Conservation (phyloP, 768 basidiomycete genomes). For the Suillus discolor region DNA sequence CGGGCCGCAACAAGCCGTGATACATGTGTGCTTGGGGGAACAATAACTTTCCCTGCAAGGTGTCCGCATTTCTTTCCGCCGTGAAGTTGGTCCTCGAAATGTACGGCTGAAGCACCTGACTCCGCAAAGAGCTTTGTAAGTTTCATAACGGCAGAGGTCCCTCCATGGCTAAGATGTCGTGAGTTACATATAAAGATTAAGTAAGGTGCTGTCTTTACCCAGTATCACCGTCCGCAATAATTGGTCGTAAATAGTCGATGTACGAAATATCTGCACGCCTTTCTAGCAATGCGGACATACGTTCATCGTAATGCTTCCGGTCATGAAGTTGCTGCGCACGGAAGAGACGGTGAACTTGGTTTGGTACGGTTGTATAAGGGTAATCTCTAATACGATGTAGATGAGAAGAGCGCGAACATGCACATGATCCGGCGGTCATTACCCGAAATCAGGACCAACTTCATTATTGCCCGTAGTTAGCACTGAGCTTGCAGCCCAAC, state of each 20-base stretch:
- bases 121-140: constrained; percentile 94
- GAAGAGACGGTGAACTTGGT: constrained; percentile 90
- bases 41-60: constrained; percentile 89
- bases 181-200: background rate
- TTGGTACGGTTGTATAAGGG: constrained; percentile 95
- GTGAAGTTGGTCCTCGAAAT: constrained; percentile 92
- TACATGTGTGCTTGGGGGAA: constrained; percentile 85
- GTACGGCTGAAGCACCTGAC: constrained; percentile 87
- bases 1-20: constrained; percentile 83
- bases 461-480: constrained; percentile 90
- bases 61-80: constrained; percentile 97
- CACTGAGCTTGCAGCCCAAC: constrained; percentile 87
- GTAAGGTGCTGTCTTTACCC: constrained; percentile 53
- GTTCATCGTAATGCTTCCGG: constrained; percentile 90
- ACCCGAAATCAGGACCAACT: constrained; percentile 91
- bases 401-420: background rate
- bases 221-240: constrained; percentile 94
- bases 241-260: constrained; percentile 87
- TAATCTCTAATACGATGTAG: constrained; percentile 64
- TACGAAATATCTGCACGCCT: constrained; percentile 72
- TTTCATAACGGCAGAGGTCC: constrained; percentile 93
- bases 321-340: constrained; percentile 93
- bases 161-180: constrained; percentile 69
- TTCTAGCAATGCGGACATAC: constrained; percentile 64
- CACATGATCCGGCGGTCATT: constrained; percentile 7